These are phyloP conservation scores for Camptophora hylomeconis DNA, from an alignment of 2,329 filamentous ascomycete species.

Conservation along the genomic window DNA sequence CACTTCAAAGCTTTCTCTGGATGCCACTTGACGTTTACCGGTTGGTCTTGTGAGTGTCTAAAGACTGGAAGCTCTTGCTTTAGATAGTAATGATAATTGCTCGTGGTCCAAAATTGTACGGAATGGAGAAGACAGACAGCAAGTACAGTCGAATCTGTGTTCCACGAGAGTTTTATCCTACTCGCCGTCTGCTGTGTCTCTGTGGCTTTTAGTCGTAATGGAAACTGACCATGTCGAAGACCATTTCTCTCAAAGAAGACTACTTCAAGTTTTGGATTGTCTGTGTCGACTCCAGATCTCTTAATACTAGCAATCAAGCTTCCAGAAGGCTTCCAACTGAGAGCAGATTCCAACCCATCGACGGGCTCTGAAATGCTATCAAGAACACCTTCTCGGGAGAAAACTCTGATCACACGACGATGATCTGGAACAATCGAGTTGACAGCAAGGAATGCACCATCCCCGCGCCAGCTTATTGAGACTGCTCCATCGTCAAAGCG, in stretches of 20 bases:
- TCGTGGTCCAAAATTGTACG: slow-evolving; percentile 91
- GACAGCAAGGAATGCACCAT: slow-evolving; percentile 80
- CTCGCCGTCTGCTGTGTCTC: slow-evolving; percentile 42
- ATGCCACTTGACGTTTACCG: slow-evolving; percentile 52
- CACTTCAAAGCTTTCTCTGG: slow-evolving; percentile 65
- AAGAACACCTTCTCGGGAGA: slow-evolving; percentile 75
- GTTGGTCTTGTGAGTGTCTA: slow-evolving; percentile 10
- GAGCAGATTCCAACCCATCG: slow-evolving; percentile 69
- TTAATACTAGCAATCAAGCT: slow-evolving; percentile 85
- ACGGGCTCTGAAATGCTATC: slow-evolving; percentile 94
- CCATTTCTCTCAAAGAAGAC: slow-evolving; percentile 96
- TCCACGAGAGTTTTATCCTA: slow-evolving; percentile 66
- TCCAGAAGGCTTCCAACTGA: slow-evolving; percentile 86
- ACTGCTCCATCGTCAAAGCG: slow-evolving; percentile 56
- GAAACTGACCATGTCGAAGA: slow-evolving; percentile 89
- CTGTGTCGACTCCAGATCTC: slow-evolving; percentile 47
- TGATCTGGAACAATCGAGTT: slow-evolving; percentile 59
- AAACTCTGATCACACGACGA: slow-evolving; percentile 76
- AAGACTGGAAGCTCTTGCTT: slow-evolving; percentile 63
- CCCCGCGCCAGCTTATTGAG: slow-evolving; percentile 82
- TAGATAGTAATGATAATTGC: slow-evolving; percentile 96
- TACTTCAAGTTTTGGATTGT: slow-evolving; percentile 48
- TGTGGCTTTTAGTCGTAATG: slow-evolving; percentile 53
- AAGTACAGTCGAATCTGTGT: slow-evolving; percentile 79
- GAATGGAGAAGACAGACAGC: slow-evolving; percentile 63